Conservation (phyloP, 2,329 filamentous ascomycete species). For the Hymenoscyphus fructigenus region DNA sequence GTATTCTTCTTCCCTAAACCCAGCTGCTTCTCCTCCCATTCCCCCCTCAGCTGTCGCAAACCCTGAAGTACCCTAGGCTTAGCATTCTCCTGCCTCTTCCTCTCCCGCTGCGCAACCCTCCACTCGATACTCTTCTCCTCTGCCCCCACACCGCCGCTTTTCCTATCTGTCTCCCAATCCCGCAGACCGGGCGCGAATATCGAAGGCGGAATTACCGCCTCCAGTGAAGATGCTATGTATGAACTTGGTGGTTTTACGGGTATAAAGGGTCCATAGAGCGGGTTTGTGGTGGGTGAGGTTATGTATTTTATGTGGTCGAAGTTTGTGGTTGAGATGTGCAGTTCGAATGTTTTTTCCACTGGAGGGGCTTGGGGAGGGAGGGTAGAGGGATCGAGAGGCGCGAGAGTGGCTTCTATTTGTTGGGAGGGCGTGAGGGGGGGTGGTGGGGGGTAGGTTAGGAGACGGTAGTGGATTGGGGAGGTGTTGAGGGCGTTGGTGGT, state of each 20-base stretch:
- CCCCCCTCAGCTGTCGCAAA: slow-evolving; percentile 14
- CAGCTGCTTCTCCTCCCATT: slow-evolving; percentile 11
- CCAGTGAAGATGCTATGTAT: slow-evolving; percentile 27
- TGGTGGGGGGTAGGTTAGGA: slow-evolving; percentile 18
- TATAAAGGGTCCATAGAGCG: slow-evolving; percentile 31
- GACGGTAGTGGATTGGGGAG: slow-evolving; percentile 33
- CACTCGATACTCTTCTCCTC: slow-evolving; percentile 14
- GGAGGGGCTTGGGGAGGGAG: not conserved
- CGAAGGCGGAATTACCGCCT: slow-evolving; percentile 18
- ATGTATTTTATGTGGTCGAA: slow-evolving; percentile 26
- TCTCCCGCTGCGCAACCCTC: slow-evolving; percentile 16
- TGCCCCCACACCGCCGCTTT: not conserved
- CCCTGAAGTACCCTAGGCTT: slow-evolving; percentile 19
- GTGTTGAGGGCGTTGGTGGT: slow-evolving; percentile 25
- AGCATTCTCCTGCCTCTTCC: slow-evolving; percentile 8
- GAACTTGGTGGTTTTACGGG: slow-evolving; percentile 23
- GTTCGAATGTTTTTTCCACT: slow-evolving; percentile 25
- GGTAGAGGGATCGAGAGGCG: not conserved
- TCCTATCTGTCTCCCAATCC: slow-evolving; percentile 35
- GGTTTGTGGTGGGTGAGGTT: slow-evolving; percentile 22
- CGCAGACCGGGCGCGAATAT: slow-evolving; percentile 27
- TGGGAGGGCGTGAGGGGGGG: slow-evolving; percentile 6
- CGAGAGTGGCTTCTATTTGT: slow-evolving; percentile 7
- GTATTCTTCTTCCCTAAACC: not conserved
- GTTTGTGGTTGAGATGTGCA: slow-evolving; percentile 23